Evolutionary conservation across 2,329 filamentous ascomycete species (phyloP), one percentile per base, ranked within the genome.

Genomic region (Colletotrichum aenigma): DNA sequence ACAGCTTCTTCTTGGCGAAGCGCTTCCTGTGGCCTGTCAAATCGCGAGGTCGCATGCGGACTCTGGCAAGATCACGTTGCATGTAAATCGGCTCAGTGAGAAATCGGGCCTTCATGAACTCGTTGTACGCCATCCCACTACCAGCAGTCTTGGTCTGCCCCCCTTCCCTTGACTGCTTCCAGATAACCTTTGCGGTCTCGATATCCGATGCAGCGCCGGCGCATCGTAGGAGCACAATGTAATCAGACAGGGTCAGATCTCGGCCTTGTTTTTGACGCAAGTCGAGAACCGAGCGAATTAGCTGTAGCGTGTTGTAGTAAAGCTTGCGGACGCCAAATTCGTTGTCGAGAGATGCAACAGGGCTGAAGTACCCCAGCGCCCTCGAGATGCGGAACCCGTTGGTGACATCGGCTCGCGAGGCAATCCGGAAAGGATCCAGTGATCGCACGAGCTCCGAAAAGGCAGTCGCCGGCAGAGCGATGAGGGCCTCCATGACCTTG

Each of bases 381-480:
- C 79, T 72, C 5, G 83, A 78, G 67, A 90, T 82, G 18, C 80
- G 77, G 21, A 88, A 76, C 18, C 86, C 84, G 43, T 87, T 80
- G 13, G 84, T 83, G 5, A 87, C 81, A 80, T 93, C 92, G 24
- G 91, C 81, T 15, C 88, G 82, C 24, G 83, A 81, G 68, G 89
- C 85, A 21, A 91, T 83, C 26, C 83, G 80, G 6, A 89, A 79
- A 0, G 94, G 93, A 73, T 94, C 91, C 10, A 96, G 83, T 7
- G 88, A 86, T 38, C 89, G 88, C 34, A 96, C 82, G 12, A 94
- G 88, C 77, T 94, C 91, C 2, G 91, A 91, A 79, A 95, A 92
- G 1, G 88, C 88, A 2, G 88, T 85, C 3, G 87, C 82, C 1
- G 93, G 87, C 26, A 95, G 80, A 1, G 76, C 26, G 7, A 28